phyloP scores from a whole-genome alignment of 2,329 filamentous ascomycete species.

The Thermochaetoides dissita region DNA sequence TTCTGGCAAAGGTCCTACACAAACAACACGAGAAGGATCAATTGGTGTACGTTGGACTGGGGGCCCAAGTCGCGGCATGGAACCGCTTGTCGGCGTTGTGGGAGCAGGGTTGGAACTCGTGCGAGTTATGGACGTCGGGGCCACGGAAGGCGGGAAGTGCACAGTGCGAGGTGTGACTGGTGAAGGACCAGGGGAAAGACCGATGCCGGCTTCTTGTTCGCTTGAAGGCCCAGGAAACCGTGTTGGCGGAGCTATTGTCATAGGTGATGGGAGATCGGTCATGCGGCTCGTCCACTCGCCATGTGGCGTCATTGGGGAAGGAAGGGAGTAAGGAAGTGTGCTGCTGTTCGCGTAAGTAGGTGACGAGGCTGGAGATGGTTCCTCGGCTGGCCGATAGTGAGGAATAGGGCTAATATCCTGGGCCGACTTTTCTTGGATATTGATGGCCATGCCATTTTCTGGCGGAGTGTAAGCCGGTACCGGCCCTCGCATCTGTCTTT shows the following conservation, averaged over 20 bases:
- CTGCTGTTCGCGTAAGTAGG: conserved; percentile 26
- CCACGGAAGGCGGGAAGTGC: conserved; percentile 12
- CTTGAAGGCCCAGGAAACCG: conserved; percentile 15
- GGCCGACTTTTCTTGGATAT: conserved; percentile 21
- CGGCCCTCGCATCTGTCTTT: conserved; percentile 35
- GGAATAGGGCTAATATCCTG: conserved; percentile 21
- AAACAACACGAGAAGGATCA: conserved; percentile 38
- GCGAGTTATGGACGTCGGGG: conserved; percentile 17
- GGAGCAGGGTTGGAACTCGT: conserved; percentile 18
- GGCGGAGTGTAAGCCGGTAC: conserved; percentile 31
- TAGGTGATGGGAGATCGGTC: conserved; percentile 30
- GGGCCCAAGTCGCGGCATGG: conserved; percentile 20
- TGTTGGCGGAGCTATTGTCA: conserved; percentile 22
- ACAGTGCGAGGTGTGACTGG: conserved; percentile 14
- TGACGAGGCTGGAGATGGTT: conserved; percentile 20
- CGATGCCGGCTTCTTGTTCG: conserved; percentile 16
- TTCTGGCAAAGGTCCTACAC: conserved; percentile 39
- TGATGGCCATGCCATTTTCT: conserved; percentile 17
- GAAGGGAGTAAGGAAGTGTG: conserved; percentile 27
- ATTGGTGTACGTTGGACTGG: conserved; percentile 35
- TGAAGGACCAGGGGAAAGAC: too few relatives aligned
- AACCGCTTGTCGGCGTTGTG: too few relatives aligned
- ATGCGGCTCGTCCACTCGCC: conserved; percentile 26
- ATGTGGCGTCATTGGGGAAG: conserved; percentile 36
- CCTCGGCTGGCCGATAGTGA: conserved; percentile 22